These are phyloP conservation scores for Phytophthora melonis DNA, from an alignment of 352 stramenopile genomes.

Conservation along the genomic window DNA sequence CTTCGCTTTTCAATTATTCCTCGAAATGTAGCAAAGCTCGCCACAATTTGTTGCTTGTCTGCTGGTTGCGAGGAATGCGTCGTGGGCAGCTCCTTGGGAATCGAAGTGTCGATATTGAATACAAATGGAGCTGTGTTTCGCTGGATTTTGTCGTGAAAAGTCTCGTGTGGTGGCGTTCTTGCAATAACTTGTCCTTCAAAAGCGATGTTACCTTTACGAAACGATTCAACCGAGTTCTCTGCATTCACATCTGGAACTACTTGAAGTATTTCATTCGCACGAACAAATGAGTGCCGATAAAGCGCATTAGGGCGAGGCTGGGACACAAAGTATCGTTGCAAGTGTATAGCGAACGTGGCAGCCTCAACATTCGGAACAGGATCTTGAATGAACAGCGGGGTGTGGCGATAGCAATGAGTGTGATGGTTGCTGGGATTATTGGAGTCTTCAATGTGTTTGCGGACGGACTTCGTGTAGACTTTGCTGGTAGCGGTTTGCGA, in stretches of 20 bases:
- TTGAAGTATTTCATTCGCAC: background rate
- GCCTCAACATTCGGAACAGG: constrained; percentile 29
- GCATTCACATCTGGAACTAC: background rate
- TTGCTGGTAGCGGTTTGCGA: constrained; percentile 2
- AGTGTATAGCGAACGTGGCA: constrained; percentile 9
- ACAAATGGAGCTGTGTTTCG: constrained; percentile 45
- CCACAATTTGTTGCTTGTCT: constrained; percentile 30
- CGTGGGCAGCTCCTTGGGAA: background rate
- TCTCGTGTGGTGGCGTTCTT: constrained; percentile 22
- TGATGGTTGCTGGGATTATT: constrained; percentile 9
- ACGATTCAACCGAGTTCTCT: constrained; percentile 22
- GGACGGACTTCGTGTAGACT: constrained; percentile 6
- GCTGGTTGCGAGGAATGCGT: background rate
- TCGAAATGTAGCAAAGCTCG: constrained; percentile 44
- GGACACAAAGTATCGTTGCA: constrained; percentile 46
- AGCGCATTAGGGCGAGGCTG: constrained; percentile 47
- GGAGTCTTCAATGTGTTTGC: constrained; percentile 12
- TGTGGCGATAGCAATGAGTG: constrained; percentile 28
- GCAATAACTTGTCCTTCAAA: constrained; percentile 52
- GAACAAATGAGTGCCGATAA: constrained; percentile 63
- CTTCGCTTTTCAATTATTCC: constrained; percentile 36
- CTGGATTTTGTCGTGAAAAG: constrained; percentile 44
- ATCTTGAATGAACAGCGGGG: constrained; percentile 40
- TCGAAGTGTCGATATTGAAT: constrained; percentile 25
- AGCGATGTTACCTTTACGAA: constrained; percentile 65